phyloP scores from a whole-genome alignment of 2,329 filamentous ascomycete genomes.

The Stagonosporopsis chrysanthemi region DNA sequence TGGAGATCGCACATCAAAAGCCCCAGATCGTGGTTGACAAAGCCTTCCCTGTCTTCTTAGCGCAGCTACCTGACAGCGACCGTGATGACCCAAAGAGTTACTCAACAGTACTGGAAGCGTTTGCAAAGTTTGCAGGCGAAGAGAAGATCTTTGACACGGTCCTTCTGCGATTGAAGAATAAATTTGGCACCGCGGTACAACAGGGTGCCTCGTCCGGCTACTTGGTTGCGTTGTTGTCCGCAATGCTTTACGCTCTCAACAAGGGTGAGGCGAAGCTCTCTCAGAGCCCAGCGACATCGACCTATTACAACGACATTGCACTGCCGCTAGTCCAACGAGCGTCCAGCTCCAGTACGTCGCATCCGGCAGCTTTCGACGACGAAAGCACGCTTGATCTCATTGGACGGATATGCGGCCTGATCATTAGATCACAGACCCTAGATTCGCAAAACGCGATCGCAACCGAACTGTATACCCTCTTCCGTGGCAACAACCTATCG shows the following conservation, averaged over 20 bases:
- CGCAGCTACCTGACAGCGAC: slow-evolving; percentile 66
- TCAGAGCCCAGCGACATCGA: slow-evolving; percentile 47
- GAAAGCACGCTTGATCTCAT: slow-evolving; percentile 65
- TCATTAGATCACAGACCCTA: slow-evolving; percentile 61
- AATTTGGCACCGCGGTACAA: slow-evolving; percentile 64
- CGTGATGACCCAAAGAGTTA: slow-evolving; percentile 57
- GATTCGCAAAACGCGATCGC: slow-evolving; percentile 61
- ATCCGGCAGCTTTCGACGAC: slow-evolving; percentile 51
- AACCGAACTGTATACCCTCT: slow-evolving; percentile 63
- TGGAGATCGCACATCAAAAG: slow-evolving; percentile 68
- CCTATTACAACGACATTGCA: slow-evolving; percentile 57
- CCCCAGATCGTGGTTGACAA: slow-evolving; percentile 69
- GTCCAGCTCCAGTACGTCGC: slow-evolving; percentile 42
- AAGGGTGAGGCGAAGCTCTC: slow-evolving; percentile 62
- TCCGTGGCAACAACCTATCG: slow-evolving; percentile 45
- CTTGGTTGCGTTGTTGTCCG: slow-evolving; percentile 66
- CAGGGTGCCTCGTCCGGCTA: slow-evolving; percentile 62
- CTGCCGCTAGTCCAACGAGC: slow-evolving; percentile 52
- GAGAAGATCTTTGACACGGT: slow-evolving; percentile 70
- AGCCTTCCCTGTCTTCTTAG: slow-evolving; percentile 71
- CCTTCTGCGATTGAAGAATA: slow-evolving; percentile 68
- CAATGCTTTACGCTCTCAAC: slow-evolving; percentile 67
- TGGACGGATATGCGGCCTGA: slow-evolving; percentile 66
- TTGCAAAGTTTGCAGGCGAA: slow-evolving; percentile 70
- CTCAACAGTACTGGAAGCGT: slow-evolving; percentile 65